Evolutionary conservation across 768 basidiomycete species (phyloP).

Genomic region (Pulveroboletus sp.): DNA sequence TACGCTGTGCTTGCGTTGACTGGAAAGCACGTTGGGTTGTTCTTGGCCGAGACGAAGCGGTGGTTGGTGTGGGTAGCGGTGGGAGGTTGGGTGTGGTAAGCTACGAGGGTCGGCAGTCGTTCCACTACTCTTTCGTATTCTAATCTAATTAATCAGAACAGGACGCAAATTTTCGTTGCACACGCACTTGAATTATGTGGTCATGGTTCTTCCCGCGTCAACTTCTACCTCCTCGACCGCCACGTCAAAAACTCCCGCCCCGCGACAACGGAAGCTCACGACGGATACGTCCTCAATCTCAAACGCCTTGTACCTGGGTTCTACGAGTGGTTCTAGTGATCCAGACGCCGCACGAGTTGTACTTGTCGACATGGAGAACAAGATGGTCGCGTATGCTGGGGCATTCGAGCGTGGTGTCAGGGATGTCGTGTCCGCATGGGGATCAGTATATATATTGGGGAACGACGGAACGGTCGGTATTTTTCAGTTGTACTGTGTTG

Average conservation of each 20-base stretch:
- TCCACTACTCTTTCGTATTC: background rate
- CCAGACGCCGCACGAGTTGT: conserved; percentile 76
- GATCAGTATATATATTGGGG: conserved; percentile 72
- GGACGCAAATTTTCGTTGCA: conserved; percentile 68
- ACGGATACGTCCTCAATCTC: conserved; percentile 10
- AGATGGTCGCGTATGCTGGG: conserved; percentile 81
- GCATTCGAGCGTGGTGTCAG: conserved; percentile 82
- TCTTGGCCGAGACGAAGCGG: conserved; percentile 87
- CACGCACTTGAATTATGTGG: conserved; percentile 77
- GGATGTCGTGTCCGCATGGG: conserved; percentile 81
- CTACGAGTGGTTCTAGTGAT: conserved; percentile 40
- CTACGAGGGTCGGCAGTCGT: conserved; percentile 69
- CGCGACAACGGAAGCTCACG: conserved; percentile 25
- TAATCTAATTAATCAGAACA: conserved; percentile 2
- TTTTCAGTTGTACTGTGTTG: background rate
- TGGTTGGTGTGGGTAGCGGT: conserved; percentile 81
- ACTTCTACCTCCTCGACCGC: conserved; percentile 53
- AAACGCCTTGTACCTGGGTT: conserved; percentile 16
- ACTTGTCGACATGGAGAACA: conserved; percentile 90
- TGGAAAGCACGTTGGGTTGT: conserved; percentile 71
- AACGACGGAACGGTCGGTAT: conserved; percentile 70
- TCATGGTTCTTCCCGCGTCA: conserved; percentile 87
- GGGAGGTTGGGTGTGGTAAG: conserved; percentile 85
- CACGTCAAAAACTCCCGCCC: conserved; percentile 50
- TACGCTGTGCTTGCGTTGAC: conserved; percentile 86